Evolutionary conservation across 371 early-diverging fungal genomes (phyloP), one percentile per base, ranked within the genome.

Genomic region (Lichtheimia hyalospora): DNA sequence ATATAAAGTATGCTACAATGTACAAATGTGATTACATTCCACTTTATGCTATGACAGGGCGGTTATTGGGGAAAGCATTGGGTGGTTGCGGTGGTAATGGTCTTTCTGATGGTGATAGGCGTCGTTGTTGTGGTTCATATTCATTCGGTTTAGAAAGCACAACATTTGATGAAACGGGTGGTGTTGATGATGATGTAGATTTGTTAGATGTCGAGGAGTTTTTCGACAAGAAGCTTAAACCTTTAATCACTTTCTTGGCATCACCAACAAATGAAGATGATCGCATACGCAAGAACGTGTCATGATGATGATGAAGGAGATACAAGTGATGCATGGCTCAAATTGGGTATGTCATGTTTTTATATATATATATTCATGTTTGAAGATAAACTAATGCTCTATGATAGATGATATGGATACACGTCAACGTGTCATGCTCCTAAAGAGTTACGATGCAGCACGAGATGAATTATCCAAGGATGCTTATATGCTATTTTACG

Each of bases 401-500:
- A 50, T 25, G 20, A 52, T 67, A 54, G 77, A 77, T 52, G 77
- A 77, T 49, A 62, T 74, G 69, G 67, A 71, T 49, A 21, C 39
- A 14, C 49, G 53, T 0, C 58, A 63, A 25, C 68, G 77, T 14
- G 62, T 77, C 3, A 34, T 34, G 34, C 10, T 10, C 34, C 34
- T 34, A 8, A 34, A 34, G 10, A 34, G 34, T 10, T 34, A 34
- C 50, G 20, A 46, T 0, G 13, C 28, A 2, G 49, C 48, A 16
- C 49, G 27, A 28, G 57, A 27, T 3, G 83, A 84, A 50, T 69
- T 82, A 52, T 69, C 80, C 6, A 59, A 69, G 43, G 78, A 81
- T 58, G 83, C 79, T 0, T 84, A 84, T 48, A 78, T 84, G 52
- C 55, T 84, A 13, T 82, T 84, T 50, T 84, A 84, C 49, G 84